These are phyloP conservation scores for Verbascum thapsus DNA, from an alignment of 257 asterid genomes.

Conservation along the genomic window DNA sequence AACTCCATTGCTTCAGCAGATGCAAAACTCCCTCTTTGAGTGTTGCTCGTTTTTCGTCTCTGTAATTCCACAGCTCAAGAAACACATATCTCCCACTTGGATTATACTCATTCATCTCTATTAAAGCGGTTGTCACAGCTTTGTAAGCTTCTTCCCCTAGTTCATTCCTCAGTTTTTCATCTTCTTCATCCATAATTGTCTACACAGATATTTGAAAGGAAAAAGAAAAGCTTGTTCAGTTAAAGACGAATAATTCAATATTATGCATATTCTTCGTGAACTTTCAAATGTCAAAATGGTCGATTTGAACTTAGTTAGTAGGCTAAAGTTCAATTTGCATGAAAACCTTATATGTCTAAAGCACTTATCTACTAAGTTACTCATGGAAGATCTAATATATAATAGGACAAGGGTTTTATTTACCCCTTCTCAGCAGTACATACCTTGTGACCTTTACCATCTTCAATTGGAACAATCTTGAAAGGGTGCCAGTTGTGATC, in stretches of 20 bases:
- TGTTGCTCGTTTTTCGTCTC: conserved; percentile 50
- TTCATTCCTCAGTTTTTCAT: conserved; percentile 46
- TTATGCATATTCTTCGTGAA: not conserved
- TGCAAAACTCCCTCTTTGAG: conserved; percentile 53
- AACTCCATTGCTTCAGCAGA: conserved; percentile 52
- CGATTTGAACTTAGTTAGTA: not conserved
- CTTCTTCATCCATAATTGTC: conserved; percentile 56
- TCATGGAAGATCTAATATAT: no score
- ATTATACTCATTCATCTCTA: conserved; percentile 58
- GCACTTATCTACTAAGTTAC: not conserved
- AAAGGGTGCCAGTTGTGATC: conserved; percentile 82
- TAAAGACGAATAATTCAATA: not conserved
- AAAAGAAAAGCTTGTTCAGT: not conserved
- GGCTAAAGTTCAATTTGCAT: not conserved
- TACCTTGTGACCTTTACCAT: conserved; percentile 33
- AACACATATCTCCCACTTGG: conserved; percentile 64
- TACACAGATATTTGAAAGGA: conserved; percentile 23
- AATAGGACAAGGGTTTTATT: no score
- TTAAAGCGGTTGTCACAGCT: conserved; percentile 57
- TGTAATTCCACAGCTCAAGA: conserved; percentile 67
- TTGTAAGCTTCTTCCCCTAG: conserved; percentile 51
- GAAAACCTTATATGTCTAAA: not conserved
- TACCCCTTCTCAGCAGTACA: no score
- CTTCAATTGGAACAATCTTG: conserved; percentile 26
- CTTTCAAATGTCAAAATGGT: not conserved